A percentile compares a stretch with the other conserved stretches of the same genome.
These are phyloP conservation scores for Coemansia linderi DNA, from an alignment of 371 early-diverging fungal species.

Conservation along the genomic window DNA sequence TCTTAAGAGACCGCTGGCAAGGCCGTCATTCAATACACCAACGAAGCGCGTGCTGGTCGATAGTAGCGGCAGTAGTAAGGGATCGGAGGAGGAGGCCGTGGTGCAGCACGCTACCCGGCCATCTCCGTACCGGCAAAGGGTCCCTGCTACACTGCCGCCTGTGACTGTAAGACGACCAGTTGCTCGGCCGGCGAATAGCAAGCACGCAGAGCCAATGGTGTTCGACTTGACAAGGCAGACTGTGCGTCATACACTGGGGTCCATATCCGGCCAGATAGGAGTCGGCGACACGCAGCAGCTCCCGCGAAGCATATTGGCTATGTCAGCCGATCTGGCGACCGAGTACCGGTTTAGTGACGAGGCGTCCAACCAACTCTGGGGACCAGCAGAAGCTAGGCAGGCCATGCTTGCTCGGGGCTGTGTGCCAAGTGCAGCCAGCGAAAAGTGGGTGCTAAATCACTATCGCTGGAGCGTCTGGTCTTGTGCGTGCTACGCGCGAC, in stretches of 20 bases:
- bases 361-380: slow-evolving; percentile 20
- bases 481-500: slow-evolving; percentile 40
- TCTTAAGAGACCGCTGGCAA: slow-evolving; percentile 21
- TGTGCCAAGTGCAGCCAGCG: slow-evolving; percentile 7
- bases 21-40: slow-evolving; percentile 34
- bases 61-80: not conserved
- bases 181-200: not conserved
- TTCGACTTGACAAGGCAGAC: not conserved
- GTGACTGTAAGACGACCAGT: slow-evolving; percentile 4
- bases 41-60: slow-evolving; percentile 30
- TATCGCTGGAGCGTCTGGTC: slow-evolving; percentile 51
- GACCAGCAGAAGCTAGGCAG: slow-evolving; percentile 31
- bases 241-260: not conserved
- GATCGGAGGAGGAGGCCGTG: not conserved
- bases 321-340: slow-evolving; percentile 19
- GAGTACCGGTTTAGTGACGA: slow-evolving; percentile 11
- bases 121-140: slow-evolving; percentile 6
- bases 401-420: slow-evolving; percentile 23
- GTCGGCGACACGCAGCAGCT: slow-evolving; percentile 10
- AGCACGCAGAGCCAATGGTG: not conserved
- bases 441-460: slow-evolving; percentile 48
- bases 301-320: slow-evolving; percentile 15
- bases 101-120: not conserved
- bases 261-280: not conserved
- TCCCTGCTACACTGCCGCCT: slow-evolving; percentile 35